Conservation (phyloP, 2,329 filamentous ascomycete genomes). For the Cryphonectria naterciae region DNA sequence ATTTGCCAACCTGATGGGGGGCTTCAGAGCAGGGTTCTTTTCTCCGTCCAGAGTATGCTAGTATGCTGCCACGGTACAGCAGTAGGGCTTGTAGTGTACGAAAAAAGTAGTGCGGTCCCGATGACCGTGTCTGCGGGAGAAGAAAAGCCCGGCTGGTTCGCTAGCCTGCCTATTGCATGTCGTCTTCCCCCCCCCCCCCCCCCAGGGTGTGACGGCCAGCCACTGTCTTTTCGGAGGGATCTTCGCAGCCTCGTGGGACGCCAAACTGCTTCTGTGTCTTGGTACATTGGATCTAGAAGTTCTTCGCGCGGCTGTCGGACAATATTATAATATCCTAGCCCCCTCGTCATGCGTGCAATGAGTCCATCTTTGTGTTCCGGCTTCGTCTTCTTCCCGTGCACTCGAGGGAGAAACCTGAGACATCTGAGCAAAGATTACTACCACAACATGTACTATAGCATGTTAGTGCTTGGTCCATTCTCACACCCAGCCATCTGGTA, state of each 20-base stretch:
- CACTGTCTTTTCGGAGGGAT: neutral
- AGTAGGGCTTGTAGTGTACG: too few species aligned
- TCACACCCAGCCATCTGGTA: neutral
- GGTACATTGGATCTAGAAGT: neutral
- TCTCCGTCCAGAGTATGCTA: neutral
- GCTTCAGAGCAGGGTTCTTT: neutral
- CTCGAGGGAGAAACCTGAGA: neutral
- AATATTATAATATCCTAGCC: neutral
- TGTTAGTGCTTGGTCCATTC: neutral
- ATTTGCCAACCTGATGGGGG: neutral
- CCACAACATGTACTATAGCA: neutral
- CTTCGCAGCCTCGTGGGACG: conserved; percentile 1
- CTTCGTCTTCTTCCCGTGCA: neutral
- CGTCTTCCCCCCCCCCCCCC: neutral
- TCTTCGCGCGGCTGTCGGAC: neutral
- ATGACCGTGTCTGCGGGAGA: conserved; percentile 1
- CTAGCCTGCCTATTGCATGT: neutral
- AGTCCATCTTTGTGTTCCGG: neutral
- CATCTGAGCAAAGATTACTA: neutral
- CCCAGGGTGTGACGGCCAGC: neutral
- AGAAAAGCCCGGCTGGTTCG: neutral
- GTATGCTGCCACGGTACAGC: too few species aligned
- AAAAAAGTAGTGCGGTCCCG: neutral
- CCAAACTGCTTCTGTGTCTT: conserved; percentile 6
- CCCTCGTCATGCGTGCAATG: neutral